Base-by-base conservation (phyloP, 495 filamentous ascomycete genomes). In the Podospora conica region DNA sequence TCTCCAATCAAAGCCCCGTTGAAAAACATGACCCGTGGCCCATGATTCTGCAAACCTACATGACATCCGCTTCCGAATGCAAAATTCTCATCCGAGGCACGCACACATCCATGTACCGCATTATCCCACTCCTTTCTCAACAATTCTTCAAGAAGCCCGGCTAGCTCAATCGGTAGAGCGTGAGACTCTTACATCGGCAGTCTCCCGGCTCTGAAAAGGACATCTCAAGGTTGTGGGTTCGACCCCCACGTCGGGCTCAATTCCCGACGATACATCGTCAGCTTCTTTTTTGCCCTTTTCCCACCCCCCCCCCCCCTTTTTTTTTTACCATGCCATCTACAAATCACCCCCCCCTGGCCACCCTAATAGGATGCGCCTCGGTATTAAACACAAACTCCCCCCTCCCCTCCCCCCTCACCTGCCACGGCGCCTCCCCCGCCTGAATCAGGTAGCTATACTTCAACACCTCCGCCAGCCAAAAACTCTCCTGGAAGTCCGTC, bases 401-500 rank as follows among this genome's bases (percentile, higher is more conserved):
- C 53, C 75, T 76, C 31, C 81, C 75, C n/a, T 78, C 77, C 6
- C 79, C 77, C 58, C 86, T 77, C 22, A 91, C 85, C 74, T 91
- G 88, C 81, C 84, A 91, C n/a, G 78, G 79, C 5, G 80, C 84
- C 61, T 91, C 88, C 60, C 40, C 25, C 15, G 71, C 69, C 53
- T 71, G 68, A 62, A 90, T 87, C 64, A 96, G 70, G 73, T 91
- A 96, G 23, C 82, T 78, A 77, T 96, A 97, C 80, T 97, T 97
- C 70, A 96, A 66, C 61, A 93, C 90, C 79, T 97, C 92, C 0
- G 93, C 92, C 73, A 95, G 94, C 77, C 91, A 87, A 80, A 96
- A 96, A 70, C 90, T 93, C 79, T 96, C 92, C 81, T 93, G 89
- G 72, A 87, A 87, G 68, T 96, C 87, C 33, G 76, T 74, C 58